A percentile compares a stretch with the other conserved stretches of the same genome.
Evolutionary conservation across 2,329 filamentous ascomycete genomes (phyloP).

Genomic region (Periconia sp.): DNA sequence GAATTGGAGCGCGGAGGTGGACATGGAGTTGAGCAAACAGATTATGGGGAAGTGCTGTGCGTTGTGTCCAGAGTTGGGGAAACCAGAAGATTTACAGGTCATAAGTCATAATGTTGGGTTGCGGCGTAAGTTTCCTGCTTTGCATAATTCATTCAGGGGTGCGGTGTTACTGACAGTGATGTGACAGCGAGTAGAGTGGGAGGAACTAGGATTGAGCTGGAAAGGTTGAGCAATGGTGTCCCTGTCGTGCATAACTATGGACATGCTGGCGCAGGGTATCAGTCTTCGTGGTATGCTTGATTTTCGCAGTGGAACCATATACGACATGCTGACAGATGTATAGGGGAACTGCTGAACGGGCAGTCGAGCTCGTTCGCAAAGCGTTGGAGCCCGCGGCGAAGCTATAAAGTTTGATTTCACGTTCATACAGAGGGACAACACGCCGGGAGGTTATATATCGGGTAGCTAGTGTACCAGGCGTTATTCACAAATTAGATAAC

Average conservation of each 20-base stretch:
- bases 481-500: too few relatives aligned
- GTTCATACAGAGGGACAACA: too few relatives aligned
- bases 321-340: too few relatives aligned
- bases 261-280: conserved; percentile 76
- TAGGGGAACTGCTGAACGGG: conserved; percentile 47
- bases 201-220: conserved; percentile 72
- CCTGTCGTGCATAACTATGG: conserved; percentile 77
- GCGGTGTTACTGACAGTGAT: background rate
- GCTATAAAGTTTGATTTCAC: conserved; percentile 15
- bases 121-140: conserved; percentile 51
- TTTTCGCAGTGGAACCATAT: background rate
- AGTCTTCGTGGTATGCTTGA: conserved; percentile 44
- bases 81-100: conserved; percentile 70
- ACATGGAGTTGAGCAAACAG: conserved; percentile 74
- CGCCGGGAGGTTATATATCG: too few relatives aligned
- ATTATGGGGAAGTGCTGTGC: conserved; percentile 79
- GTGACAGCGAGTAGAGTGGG: conserved; percentile 62
- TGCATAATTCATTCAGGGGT: too few relatives aligned
- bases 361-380: conserved; percentile 43
- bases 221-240: conserved; percentile 58
- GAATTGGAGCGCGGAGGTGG: conserved; percentile 77
- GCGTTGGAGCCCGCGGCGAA: conserved; percentile 22
- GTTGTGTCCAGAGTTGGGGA: conserved; percentile 66
- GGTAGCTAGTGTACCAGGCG: too few relatives aligned
- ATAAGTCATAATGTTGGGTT: conserved; percentile 81